Percentiles rank a stretch among this genome's conserved stretches.
Conservation (phyloP, 2,329 filamentous ascomycete species). For the Fusarium sp. region DNA sequence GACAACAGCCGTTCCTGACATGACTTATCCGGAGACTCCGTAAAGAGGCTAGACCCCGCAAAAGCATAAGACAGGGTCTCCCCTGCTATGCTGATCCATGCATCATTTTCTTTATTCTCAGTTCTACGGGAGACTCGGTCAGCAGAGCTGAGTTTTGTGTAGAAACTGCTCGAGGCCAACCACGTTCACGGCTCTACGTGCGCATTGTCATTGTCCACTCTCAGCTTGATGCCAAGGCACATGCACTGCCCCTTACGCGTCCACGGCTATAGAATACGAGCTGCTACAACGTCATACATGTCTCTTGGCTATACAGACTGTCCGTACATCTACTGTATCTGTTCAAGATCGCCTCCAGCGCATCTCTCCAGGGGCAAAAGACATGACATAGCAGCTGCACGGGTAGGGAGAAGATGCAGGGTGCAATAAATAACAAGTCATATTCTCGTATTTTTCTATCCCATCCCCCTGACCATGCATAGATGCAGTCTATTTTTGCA, state of each 20-base stretch:
- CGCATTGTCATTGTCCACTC: background rate
- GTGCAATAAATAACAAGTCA: background rate
- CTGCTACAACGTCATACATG: background rate
- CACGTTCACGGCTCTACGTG: background rate
- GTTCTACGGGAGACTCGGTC: background rate
- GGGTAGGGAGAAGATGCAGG: too few relatives aligned
- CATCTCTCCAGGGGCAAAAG: background rate
- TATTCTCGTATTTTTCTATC: background rate
- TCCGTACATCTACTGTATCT: too few relatives aligned
- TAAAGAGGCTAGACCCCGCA: slow-evolving; percentile 10
- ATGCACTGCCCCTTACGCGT: slow-evolving; percentile 5
- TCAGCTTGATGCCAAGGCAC: background rate
- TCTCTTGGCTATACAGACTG: background rate
- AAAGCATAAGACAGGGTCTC: background rate
- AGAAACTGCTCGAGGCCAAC: slow-evolving; percentile 1
- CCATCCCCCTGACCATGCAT: background rate
- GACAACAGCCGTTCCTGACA: slow-evolving; percentile 30
- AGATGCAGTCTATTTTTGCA: background rate
- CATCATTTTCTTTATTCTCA: too few relatives aligned
- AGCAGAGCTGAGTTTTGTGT: background rate
- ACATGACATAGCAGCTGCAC: background rate
- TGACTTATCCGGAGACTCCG: slow-evolving; percentile 16
- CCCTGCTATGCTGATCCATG: background rate
- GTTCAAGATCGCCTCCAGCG: slow-evolving; percentile 8
- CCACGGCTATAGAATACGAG: background rate